These are phyloP conservation scores for Rhodofomes roseus DNA, from an alignment of 1,284 basidiomycete genomes.

Conservation along the genomic window DNA sequence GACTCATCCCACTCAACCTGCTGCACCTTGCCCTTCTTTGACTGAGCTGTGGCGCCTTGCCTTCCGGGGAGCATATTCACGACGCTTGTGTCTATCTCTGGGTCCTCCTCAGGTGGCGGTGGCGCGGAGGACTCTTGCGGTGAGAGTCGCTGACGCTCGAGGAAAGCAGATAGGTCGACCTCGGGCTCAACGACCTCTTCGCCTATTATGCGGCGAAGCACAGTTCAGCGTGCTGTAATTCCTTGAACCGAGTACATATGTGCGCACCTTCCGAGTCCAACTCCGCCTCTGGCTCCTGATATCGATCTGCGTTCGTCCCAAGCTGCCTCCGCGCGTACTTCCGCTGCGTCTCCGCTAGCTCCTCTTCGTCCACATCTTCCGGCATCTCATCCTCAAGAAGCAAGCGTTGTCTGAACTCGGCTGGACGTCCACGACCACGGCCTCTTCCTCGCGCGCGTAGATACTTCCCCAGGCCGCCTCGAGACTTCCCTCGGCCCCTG, in stretches of 20 bases:
- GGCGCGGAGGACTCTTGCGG: conserved; percentile 24
- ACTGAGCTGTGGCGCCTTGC: conserved; percentile 17
- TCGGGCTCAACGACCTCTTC: conserved; percentile 69
- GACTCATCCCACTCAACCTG: conserved; percentile 63
- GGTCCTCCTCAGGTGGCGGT: conserved; percentile 39
- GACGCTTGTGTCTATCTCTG: conserved; percentile 60
- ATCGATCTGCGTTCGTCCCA: conserved; percentile 58
- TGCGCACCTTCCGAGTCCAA: conserved; percentile 53
- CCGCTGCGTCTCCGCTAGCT: conserved; percentile 40
- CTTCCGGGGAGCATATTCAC: conserved; percentile 42
- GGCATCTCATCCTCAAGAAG: conserved; percentile 53
- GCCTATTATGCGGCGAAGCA: conserved; percentile 34
- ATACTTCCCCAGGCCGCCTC: conserved; percentile 71
- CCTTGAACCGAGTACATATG: background rate
- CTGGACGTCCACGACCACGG: conserved; percentile 53
- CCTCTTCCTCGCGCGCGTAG: conserved; percentile 64
- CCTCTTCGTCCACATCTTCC: conserved; percentile 39
- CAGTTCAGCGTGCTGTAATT: background rate
- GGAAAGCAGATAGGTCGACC: conserved; percentile 64
- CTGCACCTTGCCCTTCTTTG: conserved; percentile 60
- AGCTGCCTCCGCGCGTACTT: conserved; percentile 57
- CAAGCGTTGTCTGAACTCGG: conserved; percentile 57
- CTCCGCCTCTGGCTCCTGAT: background rate
- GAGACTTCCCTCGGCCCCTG: conserved; percentile 51
- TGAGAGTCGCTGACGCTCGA: conserved; percentile 54